Evolutionary conservation across 2,329 filamentous ascomycete genomes (phyloP).

Genomic region (Colletotrichum neosansevieriae): DNA sequence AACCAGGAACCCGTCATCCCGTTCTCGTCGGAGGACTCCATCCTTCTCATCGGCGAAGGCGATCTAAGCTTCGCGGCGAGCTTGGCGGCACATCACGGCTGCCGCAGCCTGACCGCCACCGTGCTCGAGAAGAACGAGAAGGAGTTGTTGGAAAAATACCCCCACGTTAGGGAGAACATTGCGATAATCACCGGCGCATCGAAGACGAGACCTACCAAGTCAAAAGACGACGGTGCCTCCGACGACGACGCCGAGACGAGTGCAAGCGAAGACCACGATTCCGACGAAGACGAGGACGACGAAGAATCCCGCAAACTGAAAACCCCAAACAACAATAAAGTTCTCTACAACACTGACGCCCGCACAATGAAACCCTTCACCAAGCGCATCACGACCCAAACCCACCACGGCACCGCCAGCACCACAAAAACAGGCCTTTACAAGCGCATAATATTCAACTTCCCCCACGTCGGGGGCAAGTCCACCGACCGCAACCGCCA

Average conservation of each 20-base stretch:
- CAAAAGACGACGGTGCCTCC: conserved; percentile 12
- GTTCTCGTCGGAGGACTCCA: conserved; percentile 74
- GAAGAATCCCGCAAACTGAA: conserved; percentile 34
- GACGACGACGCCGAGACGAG: conserved; percentile 7
- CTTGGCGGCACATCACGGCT: conserved; percentile 74
- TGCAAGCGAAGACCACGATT: neutral
- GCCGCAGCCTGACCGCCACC: conserved; percentile 76
- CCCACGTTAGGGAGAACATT: conserved; percentile 73
- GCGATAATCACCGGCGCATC: conserved; percentile 55
- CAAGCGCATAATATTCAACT: conserved; percentile 93
- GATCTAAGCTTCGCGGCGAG: conserved; percentile 83
- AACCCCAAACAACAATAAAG: conserved; percentile 49
- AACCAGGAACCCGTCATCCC: conserved; percentile 69
- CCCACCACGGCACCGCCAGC: conserved; percentile 45
- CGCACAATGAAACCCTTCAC: conserved; percentile 68
- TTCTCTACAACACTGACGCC: conserved; percentile 76
- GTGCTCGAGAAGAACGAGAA: conserved; percentile 70
- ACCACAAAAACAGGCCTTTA: conserved; percentile 57
- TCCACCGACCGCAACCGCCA: conserved; percentile 95
- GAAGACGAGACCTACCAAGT: neutral
- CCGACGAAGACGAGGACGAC: conserved; percentile 30
- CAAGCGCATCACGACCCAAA: conserved; percentile 41
- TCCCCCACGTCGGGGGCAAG: conserved; percentile 94
- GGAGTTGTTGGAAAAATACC: conserved; percentile 78
- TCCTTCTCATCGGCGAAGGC: conserved; percentile 83